Evolutionary conservation across 768 basidiomycete genomes (phyloP).

Genomic region (Suillus bovinus): DNA sequence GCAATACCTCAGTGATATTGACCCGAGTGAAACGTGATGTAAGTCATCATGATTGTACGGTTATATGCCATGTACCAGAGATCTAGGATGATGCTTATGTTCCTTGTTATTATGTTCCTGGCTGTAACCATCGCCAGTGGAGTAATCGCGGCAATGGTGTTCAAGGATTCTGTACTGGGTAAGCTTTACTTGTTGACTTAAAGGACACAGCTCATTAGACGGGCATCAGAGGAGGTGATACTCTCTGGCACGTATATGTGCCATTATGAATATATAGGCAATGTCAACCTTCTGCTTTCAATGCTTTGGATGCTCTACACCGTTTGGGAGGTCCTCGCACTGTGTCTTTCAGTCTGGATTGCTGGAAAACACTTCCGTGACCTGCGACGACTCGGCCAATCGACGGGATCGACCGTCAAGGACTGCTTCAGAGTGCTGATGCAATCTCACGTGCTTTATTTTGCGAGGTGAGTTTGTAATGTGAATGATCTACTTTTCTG

Average conservation of each 20-base stretch:
- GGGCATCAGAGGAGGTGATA: neutral
- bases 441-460: neutral
- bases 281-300: neutral
- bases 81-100: neutral
- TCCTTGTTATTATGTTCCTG: neutral
- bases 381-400: neutral
- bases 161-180: neutral
- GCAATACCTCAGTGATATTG: neutral
- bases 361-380: neutral
- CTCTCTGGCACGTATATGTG: neutral
- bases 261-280: neutral
- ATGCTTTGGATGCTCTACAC: neutral
- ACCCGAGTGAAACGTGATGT: neutral
- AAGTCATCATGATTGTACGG: neutral
- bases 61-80: neutral
- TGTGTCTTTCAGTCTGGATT: neutral
- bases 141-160: neutral
- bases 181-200: neutral
- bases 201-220: neutral
- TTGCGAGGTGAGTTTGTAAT: neutral
- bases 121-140: neutral
- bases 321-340: neutral
- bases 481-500: neutral
- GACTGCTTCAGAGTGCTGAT: neutral
- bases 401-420: neutral